Percentiles rank a stretch among this genome's conserved stretches.
phyloP scores from a whole-genome alignment of 78 protist genomes.

The Cyanophora paradoxa region DNA sequence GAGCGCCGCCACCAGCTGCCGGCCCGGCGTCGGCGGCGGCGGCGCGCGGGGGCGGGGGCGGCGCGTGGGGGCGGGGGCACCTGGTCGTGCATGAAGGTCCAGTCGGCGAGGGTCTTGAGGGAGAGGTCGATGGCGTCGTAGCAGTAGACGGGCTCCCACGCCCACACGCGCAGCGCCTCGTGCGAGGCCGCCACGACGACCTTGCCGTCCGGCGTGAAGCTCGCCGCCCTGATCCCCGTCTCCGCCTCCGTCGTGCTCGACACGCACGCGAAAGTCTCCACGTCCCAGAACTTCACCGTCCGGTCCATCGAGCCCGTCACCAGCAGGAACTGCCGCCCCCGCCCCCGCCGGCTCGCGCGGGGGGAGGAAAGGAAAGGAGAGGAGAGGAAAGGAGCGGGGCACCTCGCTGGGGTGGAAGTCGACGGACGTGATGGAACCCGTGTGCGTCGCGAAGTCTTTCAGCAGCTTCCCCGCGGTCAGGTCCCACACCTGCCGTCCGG shows the following conservation, averaged over 20 bases:
- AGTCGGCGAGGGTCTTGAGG: too few species aligned
- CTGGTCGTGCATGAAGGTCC: too few species aligned
- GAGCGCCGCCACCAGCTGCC: neutral
- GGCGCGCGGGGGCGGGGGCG: too few species aligned
- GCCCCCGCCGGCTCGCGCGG: neutral
- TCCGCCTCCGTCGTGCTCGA: neutral
- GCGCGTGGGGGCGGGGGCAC: too few species aligned
- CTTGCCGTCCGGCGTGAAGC: neutral
- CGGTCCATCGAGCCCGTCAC: conserved; percentile 18
- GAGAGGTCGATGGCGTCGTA: neutral
- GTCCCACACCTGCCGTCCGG: conserved; percentile 29
- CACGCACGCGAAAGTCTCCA: conserved; percentile 23
- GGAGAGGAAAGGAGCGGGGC: too few species aligned
- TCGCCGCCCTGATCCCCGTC: neutral
- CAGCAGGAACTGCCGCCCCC: conserved; percentile 21
- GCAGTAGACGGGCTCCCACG: conserved; percentile 4
- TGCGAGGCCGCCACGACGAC: neutral
- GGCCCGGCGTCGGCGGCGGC: neutral
- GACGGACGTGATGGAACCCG: conserved; percentile 1
- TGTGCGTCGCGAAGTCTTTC: neutral
- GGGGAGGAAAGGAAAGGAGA: neutral
- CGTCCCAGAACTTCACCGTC: conserved; percentile 31
- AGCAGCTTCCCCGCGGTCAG: conserved; percentile 40
- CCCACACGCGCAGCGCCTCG: conserved; percentile 7
- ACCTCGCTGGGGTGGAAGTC: conserved; percentile 48